Evolutionary conservation across 2,329 filamentous ascomycete genomes (phyloP), one percentile per base, ranked within the genome.

Genomic region (Neopestalotiopsis clavispora): DNA sequence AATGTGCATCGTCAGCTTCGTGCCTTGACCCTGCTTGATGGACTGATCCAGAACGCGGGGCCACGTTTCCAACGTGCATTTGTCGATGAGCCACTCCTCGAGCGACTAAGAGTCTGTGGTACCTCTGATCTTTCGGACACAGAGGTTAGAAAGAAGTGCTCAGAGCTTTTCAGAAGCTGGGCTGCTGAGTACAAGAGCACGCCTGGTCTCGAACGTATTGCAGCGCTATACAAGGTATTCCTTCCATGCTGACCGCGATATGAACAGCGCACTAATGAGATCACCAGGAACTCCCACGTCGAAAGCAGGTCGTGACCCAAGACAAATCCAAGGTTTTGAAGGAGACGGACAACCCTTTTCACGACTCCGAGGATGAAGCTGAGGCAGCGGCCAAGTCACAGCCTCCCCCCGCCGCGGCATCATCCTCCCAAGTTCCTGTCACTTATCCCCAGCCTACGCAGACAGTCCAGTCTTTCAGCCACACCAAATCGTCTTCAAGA

Each of bases 11-110:
- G 94, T 64, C 96, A 99, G 80, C 86, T 98, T 42, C 90, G 96
- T 69, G 93, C 96, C 45, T 87, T 99, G 28, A 92, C 92, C 12
- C 91, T 99, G 64, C 88, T 99, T 1, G 96, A 99, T 78, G 95
- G 93, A 57, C 86, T 99, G 52, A 96, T 99, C 70, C 94, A 98
- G 78, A 99, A 99, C 82, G 95, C 94, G 2, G 95, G 95, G 1
- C 86, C 92, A 13, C 89, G 92, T 13, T 98, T 98, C 78, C 93
- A 98, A 80, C 90, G 93, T 63, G 88, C 89, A 17, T 97, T 98
- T 79, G 93, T 91, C 10, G 95, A 99, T 76, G 95, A 98, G 78
- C 93, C 95, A 38, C 85, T 99, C 52, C 88, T 99, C 70, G 96
- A 99, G 81, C 92, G 96, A 30, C 86, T 99, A 66, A 91, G 96